Conservation (phyloP, 1,284 basidiomycete genomes). For the Leccinum solheimii region DNA sequence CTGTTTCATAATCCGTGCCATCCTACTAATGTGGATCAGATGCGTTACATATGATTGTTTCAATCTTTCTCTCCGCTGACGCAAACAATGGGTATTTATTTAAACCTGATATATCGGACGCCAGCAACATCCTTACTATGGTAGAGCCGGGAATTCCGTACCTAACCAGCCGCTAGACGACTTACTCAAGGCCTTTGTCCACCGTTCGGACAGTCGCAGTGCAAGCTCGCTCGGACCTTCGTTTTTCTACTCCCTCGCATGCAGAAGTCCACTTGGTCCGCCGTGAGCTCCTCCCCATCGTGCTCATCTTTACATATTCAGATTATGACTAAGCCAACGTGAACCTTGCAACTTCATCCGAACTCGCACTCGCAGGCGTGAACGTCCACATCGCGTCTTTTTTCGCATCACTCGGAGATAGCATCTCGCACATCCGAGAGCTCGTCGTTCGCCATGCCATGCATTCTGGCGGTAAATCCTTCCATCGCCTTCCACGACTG, state of each 20-base stretch:
- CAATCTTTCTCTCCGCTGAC: neutral
- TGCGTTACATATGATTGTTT: neutral
- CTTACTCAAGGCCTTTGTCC: neutral
- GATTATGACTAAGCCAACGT: neutral
- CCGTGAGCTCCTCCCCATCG: too few relatives aligned
- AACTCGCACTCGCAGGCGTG: neutral
- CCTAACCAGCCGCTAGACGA: neutral
- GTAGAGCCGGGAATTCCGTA: neutral
- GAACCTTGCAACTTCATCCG: neutral
- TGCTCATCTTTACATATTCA: too few relatives aligned
- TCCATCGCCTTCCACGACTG: too few relatives aligned
- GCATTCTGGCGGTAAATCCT: too few relatives aligned
- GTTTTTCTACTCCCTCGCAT: too few relatives aligned
- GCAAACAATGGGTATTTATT: neutral
- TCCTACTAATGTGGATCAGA: too few relatives aligned
- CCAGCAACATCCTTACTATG: neutral
- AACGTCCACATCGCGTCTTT: neutral
- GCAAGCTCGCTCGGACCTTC: too few relatives aligned
- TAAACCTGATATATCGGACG: neutral
- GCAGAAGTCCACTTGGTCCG: too few relatives aligned
- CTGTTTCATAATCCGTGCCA: too few relatives aligned
- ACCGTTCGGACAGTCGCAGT: neutral
- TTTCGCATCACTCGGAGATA: neutral
- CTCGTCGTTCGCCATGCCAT: too few relatives aligned
- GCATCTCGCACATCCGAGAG: too few relatives aligned